Base-by-base conservation (phyloP, 106 monocot genomes). In the Agapanthus africanus region DNA sequence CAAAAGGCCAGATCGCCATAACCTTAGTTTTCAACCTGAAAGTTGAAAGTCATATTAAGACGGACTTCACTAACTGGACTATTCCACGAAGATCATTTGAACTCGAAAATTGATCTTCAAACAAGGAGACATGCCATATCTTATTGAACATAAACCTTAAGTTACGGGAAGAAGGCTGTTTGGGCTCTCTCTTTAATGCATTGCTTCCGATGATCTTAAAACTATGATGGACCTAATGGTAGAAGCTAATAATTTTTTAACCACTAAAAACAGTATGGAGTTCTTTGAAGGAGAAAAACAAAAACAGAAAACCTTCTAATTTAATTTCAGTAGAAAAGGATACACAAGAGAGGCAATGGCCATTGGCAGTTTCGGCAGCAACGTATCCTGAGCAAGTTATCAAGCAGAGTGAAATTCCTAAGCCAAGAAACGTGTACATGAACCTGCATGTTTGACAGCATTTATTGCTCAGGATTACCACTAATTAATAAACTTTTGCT, bases 281-380 rank as follows among this genome's bases (percentile, higher is more conserved):
- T 11, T 21, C 35, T 62, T 37, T 26, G 11, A 32, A 62, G n/a
- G n/a, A n/a, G n/a, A n/a, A n/a, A n/a, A n/a, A n/a, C n/a, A n/a
- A n/a, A 62, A 19, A 62, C 35, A 18, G n/a, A 37, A 62, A 21
- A 7, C 1, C 7, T 63, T 15, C 33, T 1, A n/a, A n/a, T n/a
- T 25, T 23, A 64, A 39, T 39, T 23, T 37, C 6, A 18, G 14
- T 22, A 64, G 44, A 67, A 44, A 44, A 67, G 67, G 67, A 67
- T 67, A 67, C 67, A 46, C 67, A 67, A 44, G 67, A 67, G n/a
- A 67, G 67, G 67, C 67, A 67, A 32, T 67, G 67, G 9, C 46
- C 67, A 47, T 47, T 67, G 67, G 19, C 31, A 44, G 67, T 67
- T 47, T 67, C 67, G 31, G 67, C 67, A 46, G 67, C 67, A 44